A percentile compares a stretch with the other conserved stretches of the same genome.
These are phyloP conservation scores for Pezicula neosporulosa DNA, from an alignment of 2,329 filamentous ascomycete species.

Conservation along the genomic window DNA sequence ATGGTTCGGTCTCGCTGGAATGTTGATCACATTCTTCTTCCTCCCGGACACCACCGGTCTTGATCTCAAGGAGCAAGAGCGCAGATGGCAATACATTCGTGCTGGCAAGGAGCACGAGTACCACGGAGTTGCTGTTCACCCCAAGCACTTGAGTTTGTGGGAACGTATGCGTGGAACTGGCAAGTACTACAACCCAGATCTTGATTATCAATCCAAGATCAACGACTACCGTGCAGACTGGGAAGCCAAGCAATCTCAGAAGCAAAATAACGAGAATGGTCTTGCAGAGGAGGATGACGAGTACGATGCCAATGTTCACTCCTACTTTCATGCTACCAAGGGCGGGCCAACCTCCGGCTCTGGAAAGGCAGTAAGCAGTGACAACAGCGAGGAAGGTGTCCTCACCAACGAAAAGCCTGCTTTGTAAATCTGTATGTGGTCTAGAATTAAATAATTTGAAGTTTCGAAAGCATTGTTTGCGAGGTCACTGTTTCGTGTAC, in stretches of 20 bases:
- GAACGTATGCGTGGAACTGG: conserved; percentile 76
- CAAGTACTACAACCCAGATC: conserved; percentile 78
- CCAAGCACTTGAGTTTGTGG: conserved; percentile 83
- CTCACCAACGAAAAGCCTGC: neutral
- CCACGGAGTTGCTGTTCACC: conserved; percentile 90
- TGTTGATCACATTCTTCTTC: conserved; percentile 79
- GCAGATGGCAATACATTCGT: conserved; percentile 85
- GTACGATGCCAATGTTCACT: conserved; percentile 18
- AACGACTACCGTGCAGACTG: conserved; percentile 71
- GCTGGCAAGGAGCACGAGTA: conserved; percentile 76
- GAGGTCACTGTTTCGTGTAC: too few species aligned
- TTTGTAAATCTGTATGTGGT: neutral
- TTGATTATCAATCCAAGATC: conserved; percentile 82
- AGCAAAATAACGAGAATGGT: conserved; percentile 27
- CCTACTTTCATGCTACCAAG: conserved; percentile 13
- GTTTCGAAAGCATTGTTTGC: neutral
- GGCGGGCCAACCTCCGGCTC: conserved; percentile 1
- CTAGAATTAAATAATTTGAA: neutral
- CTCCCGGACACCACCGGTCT: conserved; percentile 96
- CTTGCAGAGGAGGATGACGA: conserved; percentile 15
- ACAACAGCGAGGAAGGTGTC: neutral
- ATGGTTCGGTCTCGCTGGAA: conserved; percentile 89
- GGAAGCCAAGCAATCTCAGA: conserved; percentile 50
- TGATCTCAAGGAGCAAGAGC: conserved; percentile 95
- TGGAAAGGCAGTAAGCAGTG: neutral